Percentiles rank a stretch among this genome's conserved stretches.
phyloP scores from a whole-genome alignment of 768 basidiomycete genomes.

The Hericium coralloides region DNA sequence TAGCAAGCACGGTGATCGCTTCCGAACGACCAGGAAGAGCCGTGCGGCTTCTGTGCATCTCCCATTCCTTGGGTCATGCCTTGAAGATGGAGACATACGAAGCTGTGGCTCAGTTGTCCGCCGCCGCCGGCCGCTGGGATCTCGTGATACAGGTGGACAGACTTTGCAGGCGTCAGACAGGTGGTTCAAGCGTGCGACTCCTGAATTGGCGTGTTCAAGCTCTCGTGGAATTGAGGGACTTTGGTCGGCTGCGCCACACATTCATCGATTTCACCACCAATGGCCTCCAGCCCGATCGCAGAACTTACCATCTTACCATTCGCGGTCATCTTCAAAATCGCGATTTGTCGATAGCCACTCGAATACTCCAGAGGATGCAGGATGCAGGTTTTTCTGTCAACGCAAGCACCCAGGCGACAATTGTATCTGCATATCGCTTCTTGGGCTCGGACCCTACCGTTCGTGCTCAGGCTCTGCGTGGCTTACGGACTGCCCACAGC shows the following conservation, averaged over 20 bases:
- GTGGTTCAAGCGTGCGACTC: slow-evolving; percentile 42
- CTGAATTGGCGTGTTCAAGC: slow-evolving; percentile 68
- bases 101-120: slow-evolving; percentile 39
- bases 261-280: slow-evolving; percentile 42
- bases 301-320: slow-evolving; percentile 64
- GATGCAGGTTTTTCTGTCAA: slow-evolving; percentile 44
- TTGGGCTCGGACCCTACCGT: slow-evolving; percentile 52
- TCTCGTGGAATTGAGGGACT: slow-evolving; percentile 40
- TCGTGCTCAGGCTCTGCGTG: slow-evolving; percentile 39
- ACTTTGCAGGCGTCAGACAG: slow-evolving; percentile 40
- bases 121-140: slow-evolving; percentile 39
- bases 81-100: slow-evolving; percentile 54
- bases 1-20: slow-evolving; percentile 3
- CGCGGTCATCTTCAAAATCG: slow-evolving; percentile 61
- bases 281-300: slow-evolving; percentile 39
- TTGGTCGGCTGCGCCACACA: slow-evolving; percentile 33
- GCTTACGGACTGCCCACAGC: slow-evolving; percentile 32
- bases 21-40: slow-evolving; percentile 28
- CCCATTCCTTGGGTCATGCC: slow-evolving; percentile 38
- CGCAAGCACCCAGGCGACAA: slow-evolving; percentile 47
- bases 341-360: slow-evolving; percentile 48
- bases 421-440: slow-evolving; percentile 49
- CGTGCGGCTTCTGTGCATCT: slow-evolving; percentile 36
- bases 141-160: slow-evolving; percentile 38
- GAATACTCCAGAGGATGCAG: slow-evolving; percentile 47